Base-by-base conservation (phyloP, 495 filamentous ascomycete genomes). In the Trichoderma orchidacearum region DNA sequence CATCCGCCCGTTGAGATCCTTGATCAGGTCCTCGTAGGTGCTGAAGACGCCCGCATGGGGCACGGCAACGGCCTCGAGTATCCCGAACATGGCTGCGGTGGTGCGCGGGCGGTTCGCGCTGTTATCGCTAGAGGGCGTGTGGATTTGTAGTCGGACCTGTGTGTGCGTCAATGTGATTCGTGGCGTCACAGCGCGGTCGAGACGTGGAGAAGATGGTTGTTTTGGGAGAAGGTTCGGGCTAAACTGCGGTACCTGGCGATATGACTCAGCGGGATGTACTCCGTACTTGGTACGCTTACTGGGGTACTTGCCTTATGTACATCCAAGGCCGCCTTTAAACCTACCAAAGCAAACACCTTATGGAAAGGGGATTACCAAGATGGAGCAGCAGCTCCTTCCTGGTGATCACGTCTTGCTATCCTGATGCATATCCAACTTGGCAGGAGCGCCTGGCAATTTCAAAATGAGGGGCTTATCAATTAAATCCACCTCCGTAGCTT, bases 11-110 rank as follows among this genome's bases (percentile, higher is more conserved):
- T 38, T 52, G 8, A 57, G 35, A 23, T 57, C 31, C 29, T 30
- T 23, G 30, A 57, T 51, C 30, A 57, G 56, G 11, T 57, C 56
- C 18, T 57, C 56, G 45, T 51, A 57, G 0, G 56, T 51, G 17
- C 27, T 27, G 30, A 41, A 57, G n/a, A 51, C 23, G 30, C 45
- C 45, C 27, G 41, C 35, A 11, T 18, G 18, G 21, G 25, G 29
- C 28, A 32, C 29, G 8, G 45, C 18, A 32, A 57, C 45, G 45
- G 56, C 41, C 31, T 51, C 56, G 45, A 57, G 56, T 12, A 57
- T 52, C 23, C 56, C 56, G 38, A 57, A 57, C 56, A 57, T 57
- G 56, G 41, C 34, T 30, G 21, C 9, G 7, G 13, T 12, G 54
- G 21, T 3, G 34, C 30, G 30, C 35, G 5, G 30, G 12, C n/a